Conservation (phyloP, 768 basidiomycete genomes). For the Hygrophoropsis aurantiaca region DNA sequence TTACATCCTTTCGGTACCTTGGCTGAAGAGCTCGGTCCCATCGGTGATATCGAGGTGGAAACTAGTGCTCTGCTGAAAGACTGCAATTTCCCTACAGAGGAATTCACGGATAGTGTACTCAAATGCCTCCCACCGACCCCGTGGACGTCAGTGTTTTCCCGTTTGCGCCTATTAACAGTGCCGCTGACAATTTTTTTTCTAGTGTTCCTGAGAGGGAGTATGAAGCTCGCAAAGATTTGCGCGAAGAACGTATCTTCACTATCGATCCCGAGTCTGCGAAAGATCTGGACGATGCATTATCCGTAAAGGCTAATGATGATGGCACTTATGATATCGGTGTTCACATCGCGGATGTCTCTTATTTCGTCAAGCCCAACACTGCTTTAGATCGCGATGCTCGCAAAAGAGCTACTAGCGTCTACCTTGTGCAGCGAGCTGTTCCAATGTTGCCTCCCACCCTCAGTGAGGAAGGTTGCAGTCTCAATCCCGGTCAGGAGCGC, state of each 20-base stretch:
- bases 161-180: neutral
- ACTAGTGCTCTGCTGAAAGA: conserved; percentile 97
- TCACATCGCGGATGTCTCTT: conserved; percentile 96
- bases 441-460: conserved; percentile 97
- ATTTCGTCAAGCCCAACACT: conserved; percentile 92
- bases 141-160: conserved; percentile 65
- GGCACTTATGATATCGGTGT: conserved; percentile 91
- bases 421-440: conserved; percentile 92
- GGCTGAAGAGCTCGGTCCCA: conserved; percentile 96
- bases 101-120: conserved; percentile 91
- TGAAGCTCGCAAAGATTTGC: conserved; percentile 85
- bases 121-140: conserved; percentile 96
- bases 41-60: conserved; percentile 98
- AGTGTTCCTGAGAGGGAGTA: conserved; percentile 89
- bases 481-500: conserved; percentile 84
- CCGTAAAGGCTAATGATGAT: conserved; percentile 85
- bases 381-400: conserved; percentile 98
- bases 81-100: conserved; percentile 98
- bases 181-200: conserved; percentile 11
- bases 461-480: conserved; percentile 90
- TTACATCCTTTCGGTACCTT: conserved; percentile 98
- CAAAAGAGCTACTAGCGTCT: conserved; percentile 95
- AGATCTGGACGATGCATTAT: conserved; percentile 94
- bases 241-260: conserved; percentile 83
- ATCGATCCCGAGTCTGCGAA: conserved; percentile 89